Conservation (phyloP, 148 eudicot genomes). For the Chenopodium formosanum region DNA sequence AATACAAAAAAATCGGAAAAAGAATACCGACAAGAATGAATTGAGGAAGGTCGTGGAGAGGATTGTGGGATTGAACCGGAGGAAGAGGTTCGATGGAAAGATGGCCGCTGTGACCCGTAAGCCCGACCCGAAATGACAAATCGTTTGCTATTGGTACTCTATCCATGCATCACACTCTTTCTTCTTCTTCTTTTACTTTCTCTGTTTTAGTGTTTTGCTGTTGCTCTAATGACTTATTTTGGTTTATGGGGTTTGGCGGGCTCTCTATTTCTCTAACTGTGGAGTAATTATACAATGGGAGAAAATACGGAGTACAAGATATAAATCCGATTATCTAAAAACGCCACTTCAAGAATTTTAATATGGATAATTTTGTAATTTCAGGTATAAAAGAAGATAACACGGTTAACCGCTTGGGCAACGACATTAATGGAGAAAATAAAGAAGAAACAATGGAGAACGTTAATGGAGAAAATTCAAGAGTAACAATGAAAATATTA, state of each 20-base stretch:
- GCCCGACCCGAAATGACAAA: conserved; percentile 73
- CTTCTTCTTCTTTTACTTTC: neutral
- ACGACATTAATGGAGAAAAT: too few relatives aligned
- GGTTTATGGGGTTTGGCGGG: neutral
- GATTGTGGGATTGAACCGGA: conserved; percentile 54
- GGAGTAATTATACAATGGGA: too few relatives aligned
- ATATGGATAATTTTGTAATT: too few relatives aligned
- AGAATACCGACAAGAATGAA: conserved; percentile 55
- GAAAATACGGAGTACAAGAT: too few relatives aligned
- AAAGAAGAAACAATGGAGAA: too few relatives aligned
- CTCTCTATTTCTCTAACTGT: too few relatives aligned
- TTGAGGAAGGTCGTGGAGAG: conserved; percentile 63
- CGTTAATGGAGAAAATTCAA: too few relatives aligned
- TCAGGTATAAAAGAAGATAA: too few relatives aligned
- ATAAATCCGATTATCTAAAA: too few relatives aligned
- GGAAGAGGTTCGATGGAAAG: conserved; percentile 79
- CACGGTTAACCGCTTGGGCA: too few relatives aligned
- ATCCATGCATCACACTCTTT: conserved; percentile 45
- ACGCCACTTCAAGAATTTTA: too few relatives aligned
- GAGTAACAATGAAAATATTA: too few relatives aligned
- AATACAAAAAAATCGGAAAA: neutral
- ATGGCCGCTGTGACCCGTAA: conserved; percentile 81
- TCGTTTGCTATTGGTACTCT: conserved; percentile 52
- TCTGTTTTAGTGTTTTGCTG: neutral
- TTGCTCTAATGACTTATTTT: neutral